A percentile compares a stretch with the other conserved stretches of the same genome.
phyloP scores from a whole-genome alignment of 805 yeast genomes.

The Metschnikowia borealis region DNA sequence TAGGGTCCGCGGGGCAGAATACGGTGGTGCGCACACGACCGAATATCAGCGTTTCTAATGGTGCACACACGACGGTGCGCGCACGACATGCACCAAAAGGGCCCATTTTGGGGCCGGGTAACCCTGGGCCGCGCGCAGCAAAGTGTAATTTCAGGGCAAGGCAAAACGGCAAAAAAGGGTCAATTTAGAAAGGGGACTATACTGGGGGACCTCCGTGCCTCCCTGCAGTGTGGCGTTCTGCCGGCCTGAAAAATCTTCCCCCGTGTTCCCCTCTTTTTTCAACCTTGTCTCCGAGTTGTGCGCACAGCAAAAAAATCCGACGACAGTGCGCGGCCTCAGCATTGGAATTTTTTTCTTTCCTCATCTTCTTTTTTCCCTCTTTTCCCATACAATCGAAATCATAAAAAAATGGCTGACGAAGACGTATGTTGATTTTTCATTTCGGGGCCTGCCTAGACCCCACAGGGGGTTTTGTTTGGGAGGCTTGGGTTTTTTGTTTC shows the following conservation, averaged over 20 bases:
- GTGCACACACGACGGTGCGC: too few relatives aligned
- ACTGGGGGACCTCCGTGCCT: too few relatives aligned
- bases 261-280: neutral
- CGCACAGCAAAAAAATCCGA: slow-evolving; percentile 12
- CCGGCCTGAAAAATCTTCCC: too few relatives aligned
- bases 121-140: neutral
- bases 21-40: too few relatives aligned
- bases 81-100: too few relatives aligned
- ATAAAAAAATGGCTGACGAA: slow-evolving; percentile 37
- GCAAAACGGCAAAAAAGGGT: too few relatives aligned
- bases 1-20: too few relatives aligned
- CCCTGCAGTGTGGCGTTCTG: too few relatives aligned
- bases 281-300: slow-evolving; percentile 1
- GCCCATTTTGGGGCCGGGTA: neutral
- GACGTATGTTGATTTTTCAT: slow-evolving; percentile 29
- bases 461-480: neutral
- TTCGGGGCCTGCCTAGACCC: too few relatives aligned
- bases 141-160: too few relatives aligned
- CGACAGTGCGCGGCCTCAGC: slow-evolving; percentile 17
- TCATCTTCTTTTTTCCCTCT: slow-evolving; percentile 17
- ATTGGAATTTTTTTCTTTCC: slow-evolving; percentile 16
- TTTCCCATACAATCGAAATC: slow-evolving; percentile 16
- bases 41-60: too few relatives aligned
- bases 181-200: too few relatives aligned
- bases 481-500: neutral